These are phyloP conservation scores for Schizothecium vesticola DNA, from an alignment of 495 filamentous ascomycete genomes.

Conservation along the genomic window DNA sequence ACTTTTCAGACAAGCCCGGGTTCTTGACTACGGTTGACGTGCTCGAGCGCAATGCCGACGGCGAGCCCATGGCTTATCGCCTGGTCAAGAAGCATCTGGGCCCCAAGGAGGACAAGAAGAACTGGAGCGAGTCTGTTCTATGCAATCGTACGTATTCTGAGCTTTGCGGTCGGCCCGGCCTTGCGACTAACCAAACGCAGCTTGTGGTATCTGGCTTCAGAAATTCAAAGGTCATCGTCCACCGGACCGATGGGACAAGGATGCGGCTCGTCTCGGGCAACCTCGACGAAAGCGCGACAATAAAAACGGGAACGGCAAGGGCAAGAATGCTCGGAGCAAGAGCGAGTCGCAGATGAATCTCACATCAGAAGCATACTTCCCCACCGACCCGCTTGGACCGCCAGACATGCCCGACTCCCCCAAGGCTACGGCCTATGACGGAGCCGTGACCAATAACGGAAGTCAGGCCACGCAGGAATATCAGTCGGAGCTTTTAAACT, in stretches of 20 bases:
- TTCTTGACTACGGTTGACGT: conserved; percentile 59
- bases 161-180: neutral
- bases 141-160: conserved; percentile 71
- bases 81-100: conserved; percentile 72
- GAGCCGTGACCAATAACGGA: conserved; percentile 23
- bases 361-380: conserved; percentile 47
- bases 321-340: conserved; percentile 42
- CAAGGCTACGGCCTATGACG: conserved; percentile 20
- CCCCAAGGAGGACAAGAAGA: conserved; percentile 51
- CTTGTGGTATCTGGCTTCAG: conserved; percentile 89
- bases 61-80: conserved; percentile 56
- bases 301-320: conserved; percentile 30
- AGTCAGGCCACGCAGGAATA: conserved; percentile 35
- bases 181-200: conserved; percentile 27
- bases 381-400: conserved; percentile 43
- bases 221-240: conserved; percentile 84
- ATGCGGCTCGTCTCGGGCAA: conserved; percentile 45
- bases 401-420: conserved; percentile 23
- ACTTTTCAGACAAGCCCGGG: conserved; percentile 61
- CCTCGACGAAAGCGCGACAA: conserved; percentile 42
- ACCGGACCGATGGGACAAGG: conserved; percentile 72
- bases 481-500: conserved; percentile 26
- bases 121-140: conserved; percentile 64
- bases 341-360: conserved; percentile 34
- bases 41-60: conserved; percentile 55